Evolutionary conservation across 1,139 yeast genomes (phyloP).

Genomic region (Meyerozyma smithsonii): DNA sequence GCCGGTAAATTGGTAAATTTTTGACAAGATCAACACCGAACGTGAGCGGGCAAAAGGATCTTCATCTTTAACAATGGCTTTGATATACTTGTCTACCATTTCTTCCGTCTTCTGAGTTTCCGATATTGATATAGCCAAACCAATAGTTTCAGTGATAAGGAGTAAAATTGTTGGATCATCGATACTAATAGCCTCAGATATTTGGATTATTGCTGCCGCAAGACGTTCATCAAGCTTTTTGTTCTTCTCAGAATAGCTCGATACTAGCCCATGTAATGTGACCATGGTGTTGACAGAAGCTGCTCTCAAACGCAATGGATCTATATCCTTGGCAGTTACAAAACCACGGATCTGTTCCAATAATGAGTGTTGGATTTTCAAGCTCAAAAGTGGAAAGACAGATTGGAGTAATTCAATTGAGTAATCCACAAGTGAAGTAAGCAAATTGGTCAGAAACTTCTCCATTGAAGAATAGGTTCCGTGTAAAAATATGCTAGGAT

Average conservation of each 20-base stretch:
- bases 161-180: conserved; percentile 35
- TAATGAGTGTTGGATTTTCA: conserved; percentile 80
- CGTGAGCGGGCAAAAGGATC: conserved; percentile 67
- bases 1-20: conserved; percentile 44
- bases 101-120: conserved; percentile 21
- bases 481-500: conserved; percentile 27
- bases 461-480: conserved; percentile 23
- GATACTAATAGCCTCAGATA: conserved; percentile 46
- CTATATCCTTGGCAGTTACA: conserved; percentile 24
- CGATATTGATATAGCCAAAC: conserved; percentile 45
- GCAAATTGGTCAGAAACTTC: conserved; percentile 26
- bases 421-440: conserved; percentile 63
- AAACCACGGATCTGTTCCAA: conserved; percentile 72
- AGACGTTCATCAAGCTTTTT: conserved; percentile 40
- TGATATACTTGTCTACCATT: conserved; percentile 35
- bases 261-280: conserved; percentile 57
- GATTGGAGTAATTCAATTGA: conserved; percentile 73
- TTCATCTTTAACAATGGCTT: conserved; percentile 52
- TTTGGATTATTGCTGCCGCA: conserved; percentile 49
- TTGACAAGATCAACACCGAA: conserved; percentile 55
- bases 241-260: conserved; percentile 24
- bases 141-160: conserved; percentile 65
- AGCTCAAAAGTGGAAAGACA: conserved; percentile 68
- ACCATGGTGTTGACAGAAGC: conserved; percentile 57
- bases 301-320: conserved; percentile 41